A percentile compares a stretch with the other conserved stretches of the same genome.
Conservation (phyloP, 2,329 filamentous ascomycete species). For the Cytospora schulzeri region DNA sequence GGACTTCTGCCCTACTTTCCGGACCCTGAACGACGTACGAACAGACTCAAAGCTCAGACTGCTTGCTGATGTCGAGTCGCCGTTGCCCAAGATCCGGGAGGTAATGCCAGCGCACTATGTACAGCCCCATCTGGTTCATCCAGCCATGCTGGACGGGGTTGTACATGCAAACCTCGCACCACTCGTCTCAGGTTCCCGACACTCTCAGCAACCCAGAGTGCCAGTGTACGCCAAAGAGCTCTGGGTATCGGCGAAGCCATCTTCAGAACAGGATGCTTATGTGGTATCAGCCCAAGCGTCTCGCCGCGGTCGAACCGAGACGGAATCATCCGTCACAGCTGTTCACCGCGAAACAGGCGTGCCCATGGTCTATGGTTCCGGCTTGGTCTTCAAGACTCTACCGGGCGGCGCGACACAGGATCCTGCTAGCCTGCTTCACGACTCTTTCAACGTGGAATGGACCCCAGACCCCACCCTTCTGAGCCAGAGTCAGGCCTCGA, state of each 20-base stretch:
- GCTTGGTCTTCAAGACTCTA: conserved; percentile 30
- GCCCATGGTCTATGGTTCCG: conserved; percentile 28
- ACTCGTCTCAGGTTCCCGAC: conserved; percentile 6
- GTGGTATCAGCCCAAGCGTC: conserved; percentile 25
- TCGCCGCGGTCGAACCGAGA: conserved; percentile 24
- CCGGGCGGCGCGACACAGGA: conserved; percentile 10
- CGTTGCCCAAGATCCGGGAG: conserved; percentile 15
- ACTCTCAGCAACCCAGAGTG: conserved; percentile 15
- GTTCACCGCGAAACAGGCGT: conserved; percentile 22
- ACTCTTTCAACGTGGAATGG: conserved; percentile 30
- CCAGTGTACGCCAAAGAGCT: conserved; percentile 23
- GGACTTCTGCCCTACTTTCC: conserved; percentile 30
- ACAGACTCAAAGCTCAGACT: conserved; percentile 17
- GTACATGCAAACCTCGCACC: conserved; percentile 22
- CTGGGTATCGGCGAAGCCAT: conserved; percentile 22
- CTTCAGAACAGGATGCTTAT: conserved; percentile 28
- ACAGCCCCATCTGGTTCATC: conserved; percentile 24
- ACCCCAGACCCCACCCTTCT: conserved; percentile 31
- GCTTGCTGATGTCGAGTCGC: conserved; percentile 19
- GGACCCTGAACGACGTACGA: conserved; percentile 24
- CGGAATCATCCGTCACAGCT: conserved; percentile 27
- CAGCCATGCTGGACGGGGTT: conserved; percentile 21
- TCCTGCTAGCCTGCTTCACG: conserved; percentile 8
- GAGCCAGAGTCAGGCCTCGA: conserved; percentile 23
- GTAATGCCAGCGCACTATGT: conserved; percentile 32